Conservation (phyloP, 1,284 basidiomycete genomes). For the Pterula multifida region DNA sequence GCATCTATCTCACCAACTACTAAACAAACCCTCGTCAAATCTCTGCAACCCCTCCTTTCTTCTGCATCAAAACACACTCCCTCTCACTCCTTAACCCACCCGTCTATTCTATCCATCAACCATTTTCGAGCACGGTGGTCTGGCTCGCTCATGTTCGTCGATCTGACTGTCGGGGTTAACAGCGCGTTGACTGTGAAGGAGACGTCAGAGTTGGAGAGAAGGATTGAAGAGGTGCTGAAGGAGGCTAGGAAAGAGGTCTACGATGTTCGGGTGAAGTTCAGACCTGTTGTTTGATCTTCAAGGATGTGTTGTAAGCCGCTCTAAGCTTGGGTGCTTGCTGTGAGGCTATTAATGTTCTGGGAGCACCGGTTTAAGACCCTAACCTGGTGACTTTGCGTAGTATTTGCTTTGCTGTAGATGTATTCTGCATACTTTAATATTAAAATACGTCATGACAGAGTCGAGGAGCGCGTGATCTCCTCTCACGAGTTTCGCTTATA, state of each 20-base stretch:
- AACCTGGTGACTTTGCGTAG: no score
- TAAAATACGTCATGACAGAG: no score
- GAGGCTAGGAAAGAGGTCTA: slow-evolving; percentile 57
- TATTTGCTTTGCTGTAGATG: no score
- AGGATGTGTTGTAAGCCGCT: not conserved
- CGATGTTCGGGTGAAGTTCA: slow-evolving; percentile 70
- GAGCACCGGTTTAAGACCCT: no score
- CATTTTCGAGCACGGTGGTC: slow-evolving; percentile 68
- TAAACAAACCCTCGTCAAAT: slow-evolving; percentile 28
- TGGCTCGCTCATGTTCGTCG: slow-evolving; percentile 65
- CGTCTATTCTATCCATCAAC: slow-evolving; percentile 38
- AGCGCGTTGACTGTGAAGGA: slow-evolving; percentile 45
- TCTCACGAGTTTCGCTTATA: no score
- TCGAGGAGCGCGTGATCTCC: no score
- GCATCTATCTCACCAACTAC: slow-evolving; percentile 51
- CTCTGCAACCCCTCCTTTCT: slow-evolving; percentile 37
- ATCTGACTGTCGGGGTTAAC: slow-evolving; percentile 62
- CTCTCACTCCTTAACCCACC: slow-evolving; percentile 10
- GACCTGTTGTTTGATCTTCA: slow-evolving; percentile 22
- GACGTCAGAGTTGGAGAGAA: slow-evolving; percentile 46
- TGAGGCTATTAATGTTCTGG: not conserved
- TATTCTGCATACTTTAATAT: no score
- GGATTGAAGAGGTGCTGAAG: slow-evolving; percentile 52
- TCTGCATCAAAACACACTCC: slow-evolving; percentile 32
- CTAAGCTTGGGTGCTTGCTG: no score